phyloP scores from a whole-genome alignment of 2,329 filamentous ascomycete species.

The Fusarium pseudocircinatum region DNA sequence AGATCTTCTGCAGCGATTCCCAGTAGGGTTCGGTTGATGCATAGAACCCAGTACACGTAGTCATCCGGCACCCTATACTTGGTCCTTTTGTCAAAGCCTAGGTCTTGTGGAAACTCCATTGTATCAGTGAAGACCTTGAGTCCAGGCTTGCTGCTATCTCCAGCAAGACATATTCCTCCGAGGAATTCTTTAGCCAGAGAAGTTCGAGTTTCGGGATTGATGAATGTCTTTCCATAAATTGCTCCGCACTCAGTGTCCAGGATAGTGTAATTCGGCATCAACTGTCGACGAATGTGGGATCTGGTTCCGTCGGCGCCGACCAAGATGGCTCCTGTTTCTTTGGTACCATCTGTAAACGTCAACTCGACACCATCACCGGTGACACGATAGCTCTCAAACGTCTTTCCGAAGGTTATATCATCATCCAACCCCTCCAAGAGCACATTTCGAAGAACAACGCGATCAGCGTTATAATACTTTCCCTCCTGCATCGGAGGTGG shows the following conservation, averaged over 20 bases:
- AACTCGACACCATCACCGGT: not conserved
- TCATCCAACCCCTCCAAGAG: accelerated
- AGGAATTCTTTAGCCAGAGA: not conserved
- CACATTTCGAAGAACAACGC: not conserved
- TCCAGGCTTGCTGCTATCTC: not conserved
- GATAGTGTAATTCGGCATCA: not conserved
- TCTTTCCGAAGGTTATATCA: not conserved
- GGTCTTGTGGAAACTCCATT: not conserved
- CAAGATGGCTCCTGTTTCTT: not conserved
- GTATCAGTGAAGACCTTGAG: not conserved
- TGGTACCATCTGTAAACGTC: not conserved
- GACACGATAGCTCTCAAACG: accelerated
- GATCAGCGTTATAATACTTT: not conserved
- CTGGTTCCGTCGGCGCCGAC: not conserved
- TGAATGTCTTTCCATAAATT: not conserved
- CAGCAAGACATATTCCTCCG: not conserved
- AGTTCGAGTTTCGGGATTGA: accelerated
- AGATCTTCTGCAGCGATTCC: not conserved
- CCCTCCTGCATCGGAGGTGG: not conserved
- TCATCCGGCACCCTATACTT: not conserved
- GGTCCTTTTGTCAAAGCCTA: accelerated
- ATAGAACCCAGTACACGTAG: not conserved
- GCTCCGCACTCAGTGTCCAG: not conserved
- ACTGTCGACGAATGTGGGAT: not conserved
- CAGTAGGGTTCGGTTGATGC: not conserved